Evolutionary conservation across 768 basidiomycete species (phyloP).

Genomic region (Sporobolomyces phaffii): DNA sequence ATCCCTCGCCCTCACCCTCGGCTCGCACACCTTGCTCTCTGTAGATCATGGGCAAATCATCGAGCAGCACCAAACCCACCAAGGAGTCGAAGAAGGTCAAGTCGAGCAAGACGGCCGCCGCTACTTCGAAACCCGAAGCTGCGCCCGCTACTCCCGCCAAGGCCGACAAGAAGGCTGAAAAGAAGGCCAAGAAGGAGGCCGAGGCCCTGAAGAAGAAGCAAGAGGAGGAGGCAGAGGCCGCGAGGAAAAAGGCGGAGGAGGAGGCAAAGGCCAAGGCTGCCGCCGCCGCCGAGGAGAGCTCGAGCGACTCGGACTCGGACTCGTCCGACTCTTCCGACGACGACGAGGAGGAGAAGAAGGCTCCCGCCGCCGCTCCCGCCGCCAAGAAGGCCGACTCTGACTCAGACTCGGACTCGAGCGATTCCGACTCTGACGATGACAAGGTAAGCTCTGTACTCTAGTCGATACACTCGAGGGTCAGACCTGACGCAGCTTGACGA

Average conservation of each 20-base stretch:
- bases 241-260: conserved; percentile 37
- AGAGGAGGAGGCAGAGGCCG: conserved; percentile 44
- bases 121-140: conserved; percentile 21
- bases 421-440: conserved; percentile 33
- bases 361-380: conserved; percentile 38
- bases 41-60: conserved; percentile 31
- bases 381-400: conserved; percentile 41
- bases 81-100: conserved; percentile 37
- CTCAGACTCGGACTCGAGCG: conserved; percentile 15
- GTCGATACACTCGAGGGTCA: conserved; percentile 37
- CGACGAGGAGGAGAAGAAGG: conserved; percentile 33
- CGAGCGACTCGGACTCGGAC: conserved; percentile 15
- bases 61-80: conserved; percentile 34
- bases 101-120: conserved; percentile 21
- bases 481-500: neutral
- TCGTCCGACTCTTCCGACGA: conserved; percentile 7
- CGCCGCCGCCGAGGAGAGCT: conserved; percentile 3
- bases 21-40: neutral
- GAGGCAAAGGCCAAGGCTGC: neutral
- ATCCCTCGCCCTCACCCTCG: too few relatives aligned
- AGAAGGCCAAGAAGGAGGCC: conserved; percentile 27
- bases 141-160: conserved; percentile 24
- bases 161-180: conserved; percentile 32
- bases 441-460: conserved; percentile 38
- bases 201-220: conserved; percentile 28